These are phyloP conservation scores for Penicillium soppii DNA, from an alignment of 495 filamentous ascomycete species.

Conservation along the genomic window DNA sequence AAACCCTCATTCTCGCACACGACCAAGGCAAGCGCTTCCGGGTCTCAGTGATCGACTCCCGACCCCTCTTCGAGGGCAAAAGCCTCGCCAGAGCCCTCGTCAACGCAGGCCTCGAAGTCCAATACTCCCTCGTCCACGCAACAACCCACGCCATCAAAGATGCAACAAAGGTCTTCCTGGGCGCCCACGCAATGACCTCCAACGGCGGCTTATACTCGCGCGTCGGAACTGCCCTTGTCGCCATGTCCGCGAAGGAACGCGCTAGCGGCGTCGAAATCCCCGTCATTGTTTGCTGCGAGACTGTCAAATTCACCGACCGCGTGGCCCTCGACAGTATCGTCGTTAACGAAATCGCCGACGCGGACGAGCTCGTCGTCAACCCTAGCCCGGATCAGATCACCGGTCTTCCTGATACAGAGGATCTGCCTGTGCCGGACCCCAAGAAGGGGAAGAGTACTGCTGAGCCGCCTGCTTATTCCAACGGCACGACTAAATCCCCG, in stretches of 20 bases:
- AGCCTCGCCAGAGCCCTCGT: conserved; percentile 67
- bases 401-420: conserved; percentile 31
- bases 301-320: conserved; percentile 90
- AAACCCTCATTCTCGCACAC: conserved; percentile 71
- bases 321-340: conserved; percentile 90
- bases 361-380: conserved; percentile 58
- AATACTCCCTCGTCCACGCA: conserved; percentile 77
- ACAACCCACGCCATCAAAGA: conserved; percentile 69
- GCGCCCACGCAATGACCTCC: conserved; percentile 86
- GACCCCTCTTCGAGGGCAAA: conserved; percentile 78
- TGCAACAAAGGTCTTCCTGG: conserved; percentile 79
- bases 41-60: conserved; percentile 81
- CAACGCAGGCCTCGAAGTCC: conserved; percentile 66
- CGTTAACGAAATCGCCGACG: conserved; percentile 81
- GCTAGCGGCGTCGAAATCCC: conserved; percentile 61
- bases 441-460: conserved; percentile 39
- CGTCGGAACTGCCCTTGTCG: conserved; percentile 82
- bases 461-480: conserved; percentile 23
- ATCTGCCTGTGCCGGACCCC: conserved; percentile 23
- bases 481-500: conserved; percentile 26
- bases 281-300: conserved; percentile 90
- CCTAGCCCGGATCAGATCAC: conserved; percentile 37
- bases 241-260: conserved; percentile 76
- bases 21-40: conserved; percentile 69
- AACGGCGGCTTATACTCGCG: conserved; percentile 87